Base-by-base conservation (phyloP, 1,284 basidiomycete species). In the Cystobasidium slooffiae region DNA sequence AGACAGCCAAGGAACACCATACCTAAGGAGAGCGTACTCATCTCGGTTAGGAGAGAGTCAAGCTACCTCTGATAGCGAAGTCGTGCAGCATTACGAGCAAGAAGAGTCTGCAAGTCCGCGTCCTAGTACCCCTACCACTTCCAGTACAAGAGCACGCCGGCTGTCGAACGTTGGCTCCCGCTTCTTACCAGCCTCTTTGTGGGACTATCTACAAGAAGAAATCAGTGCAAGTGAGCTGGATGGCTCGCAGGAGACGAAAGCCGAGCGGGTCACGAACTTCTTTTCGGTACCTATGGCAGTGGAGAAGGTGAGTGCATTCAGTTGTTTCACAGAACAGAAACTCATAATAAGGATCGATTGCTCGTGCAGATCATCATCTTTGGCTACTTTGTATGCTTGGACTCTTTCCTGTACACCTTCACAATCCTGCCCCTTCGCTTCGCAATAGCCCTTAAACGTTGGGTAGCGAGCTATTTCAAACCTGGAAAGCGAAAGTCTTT, bases 181-280 rank as follows among this genome's bases (percentile, higher is more conserved):
- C 14, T 51, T 63, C 18, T 49, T 84, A 3, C 88, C 91, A 0
- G 92, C 91, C 81, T 93, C 93, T 10, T 81, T 97, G 24, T 96
- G 93, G 93, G 93, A 96, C 77, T 95, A 97, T 81, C 85, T 97
- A 37, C 86, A 90, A 24, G 92, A 94, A 79, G 91, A 94, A 80
- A 85, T 96, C 16, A 83, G 94, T 8, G 92, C 91, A 0, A 94
- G 91, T 43, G 93, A 95, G 84, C 92, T 94, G 81, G 93, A 96
- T 82, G 93, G 90, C 0, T 91, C 93, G 75, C 92, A 96, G 80
- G 94, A 96, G 81, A 84, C 94, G 78, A 94, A 94, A 83, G 94
- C 94, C 91, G 97, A 99, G 80, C 86, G 97, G n/a, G 95, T 99
- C 63, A 91, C 92, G 81, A 99, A 99, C 83, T 99, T 99, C 81